Evolutionary conservation across 2,329 filamentous ascomycete species (phyloP).

Genomic region (Cladophialophora psammophila): DNA sequence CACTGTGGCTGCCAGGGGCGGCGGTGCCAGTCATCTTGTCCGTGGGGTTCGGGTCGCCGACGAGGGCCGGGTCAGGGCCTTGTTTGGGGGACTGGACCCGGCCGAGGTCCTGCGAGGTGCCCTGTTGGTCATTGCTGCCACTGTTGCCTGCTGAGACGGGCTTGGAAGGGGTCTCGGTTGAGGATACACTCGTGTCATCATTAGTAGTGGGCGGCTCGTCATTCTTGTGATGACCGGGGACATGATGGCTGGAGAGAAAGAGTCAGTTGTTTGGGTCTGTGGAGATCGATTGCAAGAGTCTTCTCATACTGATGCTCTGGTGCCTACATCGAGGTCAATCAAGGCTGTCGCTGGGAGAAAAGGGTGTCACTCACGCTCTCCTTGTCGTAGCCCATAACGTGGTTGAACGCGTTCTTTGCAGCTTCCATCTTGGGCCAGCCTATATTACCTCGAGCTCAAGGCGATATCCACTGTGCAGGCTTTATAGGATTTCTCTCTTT

Average conservation of each 20-base stretch:
- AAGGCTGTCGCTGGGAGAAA: neutral
- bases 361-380: slow-evolving; percentile 13
- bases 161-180: slow-evolving; percentile 11
- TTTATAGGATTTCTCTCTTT: neutral
- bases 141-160: slow-evolving; percentile 19
- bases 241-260: slow-evolving; percentile 7
- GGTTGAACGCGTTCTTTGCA: slow-evolving; percentile 29
- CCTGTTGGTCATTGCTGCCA: slow-evolving; percentile 12
- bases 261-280: neutral
- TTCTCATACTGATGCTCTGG: slow-evolving; percentile 9
- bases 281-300: neutral
- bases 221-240: slow-evolving; percentile 11
- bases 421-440: slow-evolving; percentile 28
- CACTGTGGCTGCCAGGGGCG: slow-evolving; percentile 37
- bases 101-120: neutral
- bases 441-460: neutral
- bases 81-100: slow-evolving; percentile 24
- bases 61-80: slow-evolving; percentile 35
- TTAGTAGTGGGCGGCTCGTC: neutral
- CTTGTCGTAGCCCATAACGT: slow-evolving; percentile 24
- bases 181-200: slow-evolving; percentile 4
- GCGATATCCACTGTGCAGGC: neutral
- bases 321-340: neutral
- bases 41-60: slow-evolving; percentile 27
- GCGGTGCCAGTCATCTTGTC: slow-evolving; percentile 35